Evolutionary conservation across 768 basidiomycete genomes (phyloP), one percentile per base, ranked within the genome.

Genomic region (Lactarius deliciosus): DNA sequence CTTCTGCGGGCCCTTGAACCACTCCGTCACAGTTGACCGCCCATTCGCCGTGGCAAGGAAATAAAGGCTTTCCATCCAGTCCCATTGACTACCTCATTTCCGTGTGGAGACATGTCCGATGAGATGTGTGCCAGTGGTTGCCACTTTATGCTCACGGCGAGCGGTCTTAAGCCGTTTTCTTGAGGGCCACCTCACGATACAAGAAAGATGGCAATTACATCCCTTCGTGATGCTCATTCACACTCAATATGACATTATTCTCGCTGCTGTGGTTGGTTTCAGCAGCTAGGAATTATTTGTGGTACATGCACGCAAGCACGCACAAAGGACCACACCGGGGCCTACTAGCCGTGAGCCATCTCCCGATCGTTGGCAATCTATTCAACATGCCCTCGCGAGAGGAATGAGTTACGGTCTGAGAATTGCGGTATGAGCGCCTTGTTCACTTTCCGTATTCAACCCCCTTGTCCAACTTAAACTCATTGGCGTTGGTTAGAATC

Each of bases 331-430:
- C 59, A 13, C n/a, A n/a, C n/a, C n/a, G n/a, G n/a, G n/a, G n/a
- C n/a, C n/a, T 57, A 63, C 47, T 71, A 71, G 18, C 74, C 74
- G 25, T 74, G 74, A 63, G 64, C 10, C 64, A 64, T 1, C 63
- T 61, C 25, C n/a, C n/a, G n/a, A 16, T 75, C 34, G 57, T 74
- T 32, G 74, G 74, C 1, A 73, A 73, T 61, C 40, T 71, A 2
- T 50, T 71, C n/a, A 68, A 71, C 45, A 56, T 75, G 13, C 73
- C 71, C 1, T 65, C 34, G 15, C 62, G 47, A 4, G 30, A 65
- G 13, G 45, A 56, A 22, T 72, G 71, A 63, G 34, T 65, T 36
- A 59, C 57, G 73, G 74, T 61, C 65, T 25, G 54, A 69, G 38
- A 41, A 64, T 22, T 74, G 73, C 34, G 54, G 62, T 63, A 40